Percentiles rank a stretch among this genome's conserved stretches.
phyloP scores from a whole-genome alignment of 495 filamentous ascomycete species.

The Aspergillus sclerotioniger region DNA sequence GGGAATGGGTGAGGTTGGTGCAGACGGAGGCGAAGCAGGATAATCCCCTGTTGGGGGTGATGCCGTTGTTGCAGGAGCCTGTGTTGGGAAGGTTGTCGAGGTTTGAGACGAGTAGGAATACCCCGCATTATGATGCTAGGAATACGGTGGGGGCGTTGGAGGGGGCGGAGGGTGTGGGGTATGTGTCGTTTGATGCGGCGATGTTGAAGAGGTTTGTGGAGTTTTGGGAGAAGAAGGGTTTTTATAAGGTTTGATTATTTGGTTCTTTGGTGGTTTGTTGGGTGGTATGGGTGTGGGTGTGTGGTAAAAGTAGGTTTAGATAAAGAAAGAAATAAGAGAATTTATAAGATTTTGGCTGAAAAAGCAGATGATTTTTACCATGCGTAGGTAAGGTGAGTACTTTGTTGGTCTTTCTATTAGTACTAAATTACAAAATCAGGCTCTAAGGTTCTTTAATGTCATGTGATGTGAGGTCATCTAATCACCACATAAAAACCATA shows the following conservation, averaged over 20 bases:
- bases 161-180: conserved; percentile 1
- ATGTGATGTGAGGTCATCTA: too few species aligned
- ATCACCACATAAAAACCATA: too few species aligned
- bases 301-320: too few species aligned
- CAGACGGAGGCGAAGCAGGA: neutral
- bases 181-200: neutral
- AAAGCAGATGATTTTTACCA: too few species aligned
- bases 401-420: too few species aligned
- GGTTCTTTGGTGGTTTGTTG: neutral
- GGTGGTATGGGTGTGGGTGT: too few species aligned
- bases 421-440: too few species aligned
- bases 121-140: conserved; percentile 3
- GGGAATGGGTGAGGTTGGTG: conserved; percentile 11
- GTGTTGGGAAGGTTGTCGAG: conserved; percentile 9
- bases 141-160: conserved; percentile 3
- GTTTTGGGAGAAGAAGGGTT: conserved; percentile 9
- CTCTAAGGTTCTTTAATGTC: too few species aligned
- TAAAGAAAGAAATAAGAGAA: too few species aligned
- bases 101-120: conserved; percentile 7
- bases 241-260: conserved; percentile 2
- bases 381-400: too few species aligned
- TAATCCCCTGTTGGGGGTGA: conserved; percentile 11
- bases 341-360: too few species aligned
- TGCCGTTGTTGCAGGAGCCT: conserved; percentile 11
- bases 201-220: neutral